phyloP scores from a whole-genome alignment of 306 rosid species.

The Prunus campanulata region DNA sequence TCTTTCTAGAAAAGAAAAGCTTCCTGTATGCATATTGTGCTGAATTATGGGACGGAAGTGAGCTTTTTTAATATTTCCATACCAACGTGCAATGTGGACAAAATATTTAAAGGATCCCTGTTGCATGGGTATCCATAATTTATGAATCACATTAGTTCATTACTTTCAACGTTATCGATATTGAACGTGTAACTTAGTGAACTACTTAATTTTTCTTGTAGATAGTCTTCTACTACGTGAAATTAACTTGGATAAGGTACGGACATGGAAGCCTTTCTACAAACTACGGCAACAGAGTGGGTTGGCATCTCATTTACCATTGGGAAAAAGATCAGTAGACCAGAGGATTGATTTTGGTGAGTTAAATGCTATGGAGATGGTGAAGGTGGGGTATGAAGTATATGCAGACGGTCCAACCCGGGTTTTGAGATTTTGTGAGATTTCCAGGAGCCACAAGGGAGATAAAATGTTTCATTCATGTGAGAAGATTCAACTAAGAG shows the following conservation, averaged over 20 bases:
- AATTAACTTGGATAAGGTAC: slow-evolving; percentile 90
- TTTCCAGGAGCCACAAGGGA: slow-evolving; percentile 53
- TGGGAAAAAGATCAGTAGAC: slow-evolving; percentile 42
- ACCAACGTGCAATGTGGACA: neutral
- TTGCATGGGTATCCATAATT: neutral
- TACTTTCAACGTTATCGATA: slow-evolving; percentile 5
- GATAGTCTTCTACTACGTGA: slow-evolving; percentile 66
- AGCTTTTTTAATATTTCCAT: neutral
- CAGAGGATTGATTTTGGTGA: slow-evolving; percentile 28
- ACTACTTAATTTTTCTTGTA: slow-evolving; percentile 38
- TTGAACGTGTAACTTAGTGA: slow-evolving; percentile 13
- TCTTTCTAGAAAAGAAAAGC: neutral
- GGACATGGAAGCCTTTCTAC: slow-evolving; percentile 74
- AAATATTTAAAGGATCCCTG: slow-evolving; percentile 7
- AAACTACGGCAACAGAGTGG: slow-evolving; percentile 54
- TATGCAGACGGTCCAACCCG: slow-evolving; percentile 97
- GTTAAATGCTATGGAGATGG: slow-evolving; percentile 44
- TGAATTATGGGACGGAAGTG: neutral
- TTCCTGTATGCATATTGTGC: neutral
- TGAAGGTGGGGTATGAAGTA: slow-evolving; percentile 75
- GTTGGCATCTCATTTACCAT: slow-evolving; percentile 47
- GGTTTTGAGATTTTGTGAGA: slow-evolving; percentile 74
- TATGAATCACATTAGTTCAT: slow-evolving; percentile 6
- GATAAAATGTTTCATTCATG: slow-evolving; percentile 38
- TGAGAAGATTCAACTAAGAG: slow-evolving; percentile 65